phyloP scores from a whole-genome alignment of 352 stramenopile genomes.

The Phytopythium helicoides region DNA sequence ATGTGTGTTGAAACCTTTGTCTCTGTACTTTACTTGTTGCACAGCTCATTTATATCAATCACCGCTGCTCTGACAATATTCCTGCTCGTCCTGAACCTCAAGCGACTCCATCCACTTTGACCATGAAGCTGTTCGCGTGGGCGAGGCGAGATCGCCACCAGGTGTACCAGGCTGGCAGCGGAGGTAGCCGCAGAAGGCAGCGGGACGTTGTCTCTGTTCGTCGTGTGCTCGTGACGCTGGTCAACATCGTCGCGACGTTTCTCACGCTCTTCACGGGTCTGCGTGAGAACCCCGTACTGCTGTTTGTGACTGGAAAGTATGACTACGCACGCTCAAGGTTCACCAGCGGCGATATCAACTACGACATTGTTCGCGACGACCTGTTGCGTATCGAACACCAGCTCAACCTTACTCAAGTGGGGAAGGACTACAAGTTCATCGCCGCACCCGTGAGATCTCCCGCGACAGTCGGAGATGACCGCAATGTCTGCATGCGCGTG shows the following conservation, averaged over 20 bases:
- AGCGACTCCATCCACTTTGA: too few relatives aligned
- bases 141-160: not conserved
- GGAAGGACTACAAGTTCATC: conserved; percentile 24
- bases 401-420: conserved; percentile 18
- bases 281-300: conserved; percentile 36
- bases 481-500: conserved; percentile 25
- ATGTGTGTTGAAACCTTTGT: too few relatives aligned
- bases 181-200: too few relatives aligned
- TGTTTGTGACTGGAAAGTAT: conserved; percentile 27
- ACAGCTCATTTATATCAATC: too few relatives aligned
- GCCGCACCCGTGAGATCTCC: conserved; percentile 13
- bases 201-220: not conserved
- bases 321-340: conserved; percentile 24
- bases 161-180: not conserved
- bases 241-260: conserved; percentile 30
- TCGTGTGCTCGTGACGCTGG: conserved; percentile 9
- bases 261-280: conserved; percentile 39
- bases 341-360: conserved; percentile 22
- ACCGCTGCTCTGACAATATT: too few relatives aligned
- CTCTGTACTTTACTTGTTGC: too few relatives aligned
- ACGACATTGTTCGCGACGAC: conserved; percentile 22
- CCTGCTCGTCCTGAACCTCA: too few relatives aligned
- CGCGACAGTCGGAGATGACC: conserved; percentile 15
- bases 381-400: conserved; percentile 9
- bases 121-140: not conserved